phyloP scores from a whole-genome alignment of 495 filamentous ascomycete genomes.

The Aspergillus ellipticus region DNA sequence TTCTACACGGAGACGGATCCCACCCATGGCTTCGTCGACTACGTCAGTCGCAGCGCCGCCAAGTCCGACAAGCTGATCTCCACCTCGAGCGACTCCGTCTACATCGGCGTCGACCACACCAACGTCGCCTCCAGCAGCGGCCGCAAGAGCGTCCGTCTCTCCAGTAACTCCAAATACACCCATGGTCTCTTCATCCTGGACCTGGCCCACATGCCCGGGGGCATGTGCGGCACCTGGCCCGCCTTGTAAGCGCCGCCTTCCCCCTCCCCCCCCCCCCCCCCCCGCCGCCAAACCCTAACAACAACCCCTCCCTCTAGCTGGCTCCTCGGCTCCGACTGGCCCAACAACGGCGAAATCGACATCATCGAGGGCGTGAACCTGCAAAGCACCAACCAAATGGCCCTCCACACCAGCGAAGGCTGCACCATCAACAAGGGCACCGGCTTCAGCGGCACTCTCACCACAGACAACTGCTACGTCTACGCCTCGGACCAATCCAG shows the following conservation, averaged over 20 bases:
- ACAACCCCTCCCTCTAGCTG: slow-evolving; percentile 28
- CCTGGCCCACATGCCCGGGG: slow-evolving; percentile 53
- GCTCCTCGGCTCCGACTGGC: slow-evolving; percentile 59
- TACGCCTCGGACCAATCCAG: slow-evolving; percentile 36
- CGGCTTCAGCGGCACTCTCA: slow-evolving; percentile 40
- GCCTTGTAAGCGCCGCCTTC: slow-evolving; percentile 54
- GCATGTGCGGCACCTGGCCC: slow-evolving; percentile 58
- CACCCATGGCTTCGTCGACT: slow-evolving; percentile 67
- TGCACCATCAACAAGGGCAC: slow-evolving; percentile 50
- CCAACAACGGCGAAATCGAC: slow-evolving; percentile 67
- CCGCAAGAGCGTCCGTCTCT: slow-evolving; percentile 54
- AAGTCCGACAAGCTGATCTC: slow-evolving; percentile 50
- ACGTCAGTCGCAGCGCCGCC: slow-evolving; percentile 51
- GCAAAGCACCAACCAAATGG: slow-evolving; percentile 54
- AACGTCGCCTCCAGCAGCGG: slow-evolving; percentile 36
- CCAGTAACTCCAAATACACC: slow-evolving; percentile 50
- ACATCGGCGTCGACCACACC: slow-evolving; percentile 41
- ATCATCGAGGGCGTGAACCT: slow-evolving; percentile 69
- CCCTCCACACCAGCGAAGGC: slow-evolving; percentile 59
- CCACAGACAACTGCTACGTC: slow-evolving; percentile 50
- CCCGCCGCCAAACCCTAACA: not conserved
- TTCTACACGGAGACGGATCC: slow-evolving; percentile 54
- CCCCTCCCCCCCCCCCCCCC: slow-evolving; percentile 9
- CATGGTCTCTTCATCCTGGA: slow-evolving; percentile 60
- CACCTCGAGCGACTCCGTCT: slow-evolving; percentile 37